phyloP scores from a whole-genome alignment of 371 early-diverging fungal genomes.

The Syncephalastrum racemosum region DNA sequence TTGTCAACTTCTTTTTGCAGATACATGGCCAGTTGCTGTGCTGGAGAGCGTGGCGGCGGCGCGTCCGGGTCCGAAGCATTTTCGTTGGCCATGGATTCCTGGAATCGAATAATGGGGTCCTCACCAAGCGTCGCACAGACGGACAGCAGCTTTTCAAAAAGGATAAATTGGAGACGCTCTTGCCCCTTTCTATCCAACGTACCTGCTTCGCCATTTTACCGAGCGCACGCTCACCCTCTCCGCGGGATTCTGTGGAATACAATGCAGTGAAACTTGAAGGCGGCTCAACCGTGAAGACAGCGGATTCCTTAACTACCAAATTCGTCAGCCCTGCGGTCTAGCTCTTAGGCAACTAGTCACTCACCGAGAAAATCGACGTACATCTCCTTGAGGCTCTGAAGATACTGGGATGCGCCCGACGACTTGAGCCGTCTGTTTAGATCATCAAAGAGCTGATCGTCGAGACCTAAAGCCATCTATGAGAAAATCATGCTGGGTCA shows the following conservation, averaged over 20 bases:
- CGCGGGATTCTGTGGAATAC: conserved; percentile 46
- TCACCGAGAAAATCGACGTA: conserved; percentile 71
- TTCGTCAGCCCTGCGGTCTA: neutral
- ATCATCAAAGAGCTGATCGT: conserved; percentile 67
- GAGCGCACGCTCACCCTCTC: conserved; percentile 58
- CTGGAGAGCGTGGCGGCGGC: conserved; percentile 7
- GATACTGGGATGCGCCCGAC: conserved; percentile 56
- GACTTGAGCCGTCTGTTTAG: conserved; percentile 50
- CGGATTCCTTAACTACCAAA: conserved; percentile 68
- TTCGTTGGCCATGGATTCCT: conserved; percentile 36
- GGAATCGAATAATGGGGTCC: conserved; percentile 86
- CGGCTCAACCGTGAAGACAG: conserved; percentile 79
- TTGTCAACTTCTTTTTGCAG: conserved; percentile 74
- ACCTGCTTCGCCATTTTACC: conserved; percentile 73
- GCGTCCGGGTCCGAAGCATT: neutral
- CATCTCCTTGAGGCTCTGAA: conserved; percentile 74
- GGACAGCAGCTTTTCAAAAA: conserved; percentile 52
- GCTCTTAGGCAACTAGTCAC: neutral
- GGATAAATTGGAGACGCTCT: neutral
- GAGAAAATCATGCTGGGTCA: neutral
- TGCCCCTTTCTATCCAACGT: conserved; percentile 3
- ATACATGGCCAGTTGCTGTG: conserved; percentile 58
- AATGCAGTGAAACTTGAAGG: conserved; percentile 64
- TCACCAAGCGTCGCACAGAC: conserved; percentile 81
- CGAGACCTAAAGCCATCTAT: conserved; percentile 49